phyloP scores from a whole-genome alignment of 805 yeast genomes.

The Starmerella vaccinii region DNA sequence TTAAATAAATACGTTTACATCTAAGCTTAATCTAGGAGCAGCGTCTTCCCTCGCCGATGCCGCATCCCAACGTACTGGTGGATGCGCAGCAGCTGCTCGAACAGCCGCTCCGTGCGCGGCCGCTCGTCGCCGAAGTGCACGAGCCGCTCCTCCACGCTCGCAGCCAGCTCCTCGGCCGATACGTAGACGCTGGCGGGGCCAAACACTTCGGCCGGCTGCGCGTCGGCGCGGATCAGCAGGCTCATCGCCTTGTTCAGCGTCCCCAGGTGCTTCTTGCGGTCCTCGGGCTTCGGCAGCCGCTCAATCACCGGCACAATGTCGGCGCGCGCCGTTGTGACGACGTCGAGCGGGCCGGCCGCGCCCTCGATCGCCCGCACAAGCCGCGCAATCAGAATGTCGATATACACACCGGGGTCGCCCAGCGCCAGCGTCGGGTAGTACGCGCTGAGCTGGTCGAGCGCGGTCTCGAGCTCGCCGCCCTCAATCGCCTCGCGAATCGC shows the following conservation, averaged over 20 bases:
- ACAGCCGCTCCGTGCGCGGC: background rate
- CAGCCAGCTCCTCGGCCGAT: background rate
- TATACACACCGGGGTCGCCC: background rate
- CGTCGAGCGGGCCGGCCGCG: background rate
- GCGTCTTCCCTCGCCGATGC: background rate
- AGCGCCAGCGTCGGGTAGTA: background rate
- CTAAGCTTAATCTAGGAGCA: background rate
- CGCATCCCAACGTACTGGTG: background rate
- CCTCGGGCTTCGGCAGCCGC: constrained; percentile 1
- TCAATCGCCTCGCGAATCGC: constrained; percentile 1
- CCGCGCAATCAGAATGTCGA: constrained; percentile 1
- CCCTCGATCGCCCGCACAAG: background rate
- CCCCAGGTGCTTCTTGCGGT: background rate
- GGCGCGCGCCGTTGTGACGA: constrained; percentile 6
- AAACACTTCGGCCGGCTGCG: background rate
- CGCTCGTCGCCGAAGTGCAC: background rate
- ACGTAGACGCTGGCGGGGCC: background rate
- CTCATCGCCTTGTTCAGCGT: constrained; percentile 7
- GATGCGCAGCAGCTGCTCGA: background rate
- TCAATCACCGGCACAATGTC: constrained; percentile 7
- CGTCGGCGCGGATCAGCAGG: constrained; percentile 3
- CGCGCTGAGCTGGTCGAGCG: background rate
- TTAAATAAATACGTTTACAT: background rate
- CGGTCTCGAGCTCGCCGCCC: background rate
- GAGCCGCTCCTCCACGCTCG: background rate